phyloP scores from a whole-genome alignment of 2,329 filamentous ascomycete genomes.

The Microsporum canis region DNA sequence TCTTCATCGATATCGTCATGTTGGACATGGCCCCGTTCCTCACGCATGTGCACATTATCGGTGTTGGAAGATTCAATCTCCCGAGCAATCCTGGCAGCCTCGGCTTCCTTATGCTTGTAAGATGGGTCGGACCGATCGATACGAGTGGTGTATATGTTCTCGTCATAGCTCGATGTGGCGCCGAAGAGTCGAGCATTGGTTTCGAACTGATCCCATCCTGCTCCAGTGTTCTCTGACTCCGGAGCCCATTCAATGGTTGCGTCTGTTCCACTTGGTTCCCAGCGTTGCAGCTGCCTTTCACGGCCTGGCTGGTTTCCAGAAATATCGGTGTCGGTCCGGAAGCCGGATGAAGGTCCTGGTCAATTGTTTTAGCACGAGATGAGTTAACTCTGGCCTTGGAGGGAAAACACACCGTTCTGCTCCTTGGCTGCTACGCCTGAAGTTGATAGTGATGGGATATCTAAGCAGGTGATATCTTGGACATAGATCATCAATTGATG shows the following conservation, averaged over 20 bases:
- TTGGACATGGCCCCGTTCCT: slow-evolving; percentile 66
- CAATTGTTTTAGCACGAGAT: not conserved
- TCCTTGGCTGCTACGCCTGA: slow-evolving; percentile 41
- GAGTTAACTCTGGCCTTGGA: not conserved
- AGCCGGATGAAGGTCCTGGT: slow-evolving; percentile 54
- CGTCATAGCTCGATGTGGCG: slow-evolving; percentile 79
- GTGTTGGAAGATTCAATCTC: slow-evolving; percentile 74
- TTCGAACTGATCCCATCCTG: slow-evolving; percentile 85
- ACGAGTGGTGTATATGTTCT: slow-evolving; percentile 84
- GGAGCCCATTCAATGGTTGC: slow-evolving; percentile 56
- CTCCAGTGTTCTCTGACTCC: slow-evolving; percentile 42
- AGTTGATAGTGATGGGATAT: slow-evolving; percentile 43
- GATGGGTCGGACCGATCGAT: slow-evolving; percentile 76
- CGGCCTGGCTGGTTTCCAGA: slow-evolving; percentile 58
- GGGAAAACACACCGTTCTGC: slow-evolving; percentile 44
- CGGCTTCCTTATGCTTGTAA: slow-evolving; percentile 65
- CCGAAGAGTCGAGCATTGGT: slow-evolving; percentile 82
- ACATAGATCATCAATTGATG: slow-evolving; percentile 50
- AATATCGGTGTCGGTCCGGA: slow-evolving; percentile 82
- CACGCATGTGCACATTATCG: slow-evolving; percentile 71
- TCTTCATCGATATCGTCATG: slow-evolving; percentile 66
- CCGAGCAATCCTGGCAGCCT: slow-evolving; percentile 70
- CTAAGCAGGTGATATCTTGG: slow-evolving; percentile 48
- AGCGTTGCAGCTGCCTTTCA: slow-evolving; percentile 68
- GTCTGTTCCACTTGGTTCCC: slow-evolving; percentile 58